Evolutionary conservation across 345 rosid genomes (phyloP), one percentile per base, ranked within the genome.

Genomic region (Aethionema arabicum): DNA sequence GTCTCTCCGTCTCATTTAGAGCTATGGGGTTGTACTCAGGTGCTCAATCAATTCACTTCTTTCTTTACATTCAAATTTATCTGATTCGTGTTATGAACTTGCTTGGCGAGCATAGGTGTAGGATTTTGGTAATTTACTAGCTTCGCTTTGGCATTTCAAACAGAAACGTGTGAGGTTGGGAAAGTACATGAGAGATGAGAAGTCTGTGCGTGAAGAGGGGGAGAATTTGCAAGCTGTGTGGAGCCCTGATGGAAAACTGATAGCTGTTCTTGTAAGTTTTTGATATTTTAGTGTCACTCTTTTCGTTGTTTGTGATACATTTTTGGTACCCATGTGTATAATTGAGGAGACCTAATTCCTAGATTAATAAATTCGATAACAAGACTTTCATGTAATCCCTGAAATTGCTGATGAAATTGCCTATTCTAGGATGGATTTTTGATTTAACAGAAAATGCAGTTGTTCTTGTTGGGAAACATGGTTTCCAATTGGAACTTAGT

Each of bases 111-210:
- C 27, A 21, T 21, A 21, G 58, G 65, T 47, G 56, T 70, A 52
- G 13, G 4, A 21, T 21, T 41, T 61, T 12, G 61, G 56, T 54
- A 35, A 12, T 48, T 48, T 55, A n/a, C 37, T 8, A n/a, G 21
- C 4, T 39, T 38, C 56, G 13, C 27, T 62, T 31, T 15, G 32
- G 6, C 8, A 45, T 6, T 1, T 4, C 60, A 31, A 36, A 48
- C 78, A 93, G 96, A 95, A 83, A 66, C 89, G 82, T 71, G 95
- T 93, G 83, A 84, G 96, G 72, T 61, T 93, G 68, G 97, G 91
- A 32, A 93, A 87, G 78, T 90, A 79, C 65, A 80, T 78, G 82
- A 83, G 99, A 68, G 85, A 85, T 70, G 82, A 73, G 58, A 82
- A 77, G 73, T 90, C 96, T 5, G 56, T 90, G 70, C 79, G 75